Evolutionary conservation across 257 asterid species (phyloP).

Genomic region (Nicotiana noctiflora): DNA sequence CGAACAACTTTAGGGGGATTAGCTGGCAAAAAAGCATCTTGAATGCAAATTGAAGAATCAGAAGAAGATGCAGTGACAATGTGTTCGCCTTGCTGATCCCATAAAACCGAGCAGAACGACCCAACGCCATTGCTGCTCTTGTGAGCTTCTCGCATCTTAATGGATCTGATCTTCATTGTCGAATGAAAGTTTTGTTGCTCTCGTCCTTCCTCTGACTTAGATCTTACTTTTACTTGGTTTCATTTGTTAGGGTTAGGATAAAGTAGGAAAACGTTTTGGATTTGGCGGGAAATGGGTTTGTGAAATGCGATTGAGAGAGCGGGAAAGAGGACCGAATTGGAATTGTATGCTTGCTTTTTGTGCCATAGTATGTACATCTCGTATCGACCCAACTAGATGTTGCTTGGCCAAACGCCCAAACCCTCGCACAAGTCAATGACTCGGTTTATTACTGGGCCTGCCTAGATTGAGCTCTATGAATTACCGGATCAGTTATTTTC

Average conservation of each 20-base stretch:
- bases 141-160: slow-evolving; percentile 92
- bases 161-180: slow-evolving; percentile 75
- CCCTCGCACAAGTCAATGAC: background rate
- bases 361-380: background rate
- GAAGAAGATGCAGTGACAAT: slow-evolving; percentile 77
- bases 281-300: slow-evolving; percentile 12
- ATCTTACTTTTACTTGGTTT: background rate
- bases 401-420: background rate
- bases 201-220: background rate
- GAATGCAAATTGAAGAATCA: slow-evolving; percentile 74
- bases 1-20: slow-evolving; percentile 55
- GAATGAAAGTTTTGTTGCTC: background rate
- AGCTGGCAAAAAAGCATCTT: slow-evolving; percentile 50
- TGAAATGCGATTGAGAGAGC: slow-evolving; percentile 7
- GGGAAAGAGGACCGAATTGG: slow-evolving; percentile 16
- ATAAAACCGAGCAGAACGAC: slow-evolving; percentile 58
- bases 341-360: background rate
- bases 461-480: background rate
- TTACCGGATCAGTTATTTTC: background rate
- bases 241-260: background rate
- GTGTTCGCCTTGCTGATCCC: slow-evolving; percentile 61
- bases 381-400: background rate
- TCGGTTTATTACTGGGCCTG: background rate
- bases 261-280: background rate
- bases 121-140: slow-evolving; percentile 26